phyloP scores from a whole-genome alignment of 176 grass and related monocot genomes.

The Chloris gayana region DNA sequence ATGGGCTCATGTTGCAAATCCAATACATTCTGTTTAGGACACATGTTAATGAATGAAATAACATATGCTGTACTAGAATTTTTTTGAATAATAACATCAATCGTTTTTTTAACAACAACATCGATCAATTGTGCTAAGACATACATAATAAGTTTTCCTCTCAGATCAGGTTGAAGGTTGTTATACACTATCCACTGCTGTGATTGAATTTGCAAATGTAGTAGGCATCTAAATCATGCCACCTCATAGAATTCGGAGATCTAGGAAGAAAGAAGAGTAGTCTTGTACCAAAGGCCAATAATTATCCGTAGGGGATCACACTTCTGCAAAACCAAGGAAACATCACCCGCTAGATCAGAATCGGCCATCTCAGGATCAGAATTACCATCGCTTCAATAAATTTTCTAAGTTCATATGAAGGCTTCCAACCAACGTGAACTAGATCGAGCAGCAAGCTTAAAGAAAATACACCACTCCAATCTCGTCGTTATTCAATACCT shows the following conservation, averaged over 20 bases:
- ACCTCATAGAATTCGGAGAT: conserved; percentile 18
- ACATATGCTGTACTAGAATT: conserved; percentile 4
- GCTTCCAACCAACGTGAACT: conserved; percentile 63
- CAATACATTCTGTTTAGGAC: neutral
- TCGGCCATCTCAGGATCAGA: conserved; percentile 38
- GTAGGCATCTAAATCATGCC: neutral
- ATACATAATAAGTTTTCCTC: neutral
- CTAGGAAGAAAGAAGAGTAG: conserved; percentile 60
- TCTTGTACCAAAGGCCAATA: conserved; percentile 88
- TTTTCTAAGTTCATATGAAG: conserved; percentile 65
- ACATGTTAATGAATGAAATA: conserved; percentile 12
- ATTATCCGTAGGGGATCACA: conserved; percentile 80
- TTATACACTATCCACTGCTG: neutral
- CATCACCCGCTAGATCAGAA: conserved; percentile 46
- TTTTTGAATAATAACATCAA: conserved; percentile 12
- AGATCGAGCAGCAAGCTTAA: conserved; percentile 76
- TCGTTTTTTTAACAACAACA: too few relatives aligned
- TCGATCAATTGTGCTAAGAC: too few relatives aligned
- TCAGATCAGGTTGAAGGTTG: neutral
- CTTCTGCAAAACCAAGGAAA: conserved; percentile 72
- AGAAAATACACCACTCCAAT: conserved; percentile 57
- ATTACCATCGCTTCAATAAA: conserved; percentile 43
- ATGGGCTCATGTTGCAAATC: neutral
- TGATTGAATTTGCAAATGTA: neutral
- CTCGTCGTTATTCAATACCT: conserved; percentile 75